These are phyloP conservation scores for Chrysophaeum taylorii DNA, from an alignment of 352 stramenopile genomes.

Conservation along the genomic window DNA sequence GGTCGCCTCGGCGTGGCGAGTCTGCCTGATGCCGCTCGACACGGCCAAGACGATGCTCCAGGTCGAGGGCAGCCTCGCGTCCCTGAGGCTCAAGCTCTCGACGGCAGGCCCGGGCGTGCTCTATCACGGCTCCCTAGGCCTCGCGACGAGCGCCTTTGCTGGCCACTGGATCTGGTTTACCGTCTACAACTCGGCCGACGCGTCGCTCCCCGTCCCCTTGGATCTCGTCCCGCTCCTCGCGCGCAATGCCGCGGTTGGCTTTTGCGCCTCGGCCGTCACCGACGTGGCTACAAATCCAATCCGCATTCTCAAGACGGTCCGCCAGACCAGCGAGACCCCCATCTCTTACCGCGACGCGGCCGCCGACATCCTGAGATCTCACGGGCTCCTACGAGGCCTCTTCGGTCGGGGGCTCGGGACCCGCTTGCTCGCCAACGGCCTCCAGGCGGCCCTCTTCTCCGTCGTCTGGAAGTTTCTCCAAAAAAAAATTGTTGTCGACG, in stretches of 20 bases:
- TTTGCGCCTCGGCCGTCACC: slow-evolving; percentile 56
- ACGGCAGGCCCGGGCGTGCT: too few species aligned
- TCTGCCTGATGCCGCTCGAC: slow-evolving; percentile 55
- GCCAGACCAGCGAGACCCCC: slow-evolving; percentile 43
- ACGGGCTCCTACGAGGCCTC: slow-evolving; percentile 30
- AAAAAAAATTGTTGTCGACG: too few species aligned
- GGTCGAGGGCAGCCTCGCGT: slow-evolving; percentile 21
- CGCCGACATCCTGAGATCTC: not conserved
- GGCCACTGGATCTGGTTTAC: slow-evolving; percentile 71
- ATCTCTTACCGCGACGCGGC: not conserved
- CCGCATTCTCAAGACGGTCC: slow-evolving; percentile 72
- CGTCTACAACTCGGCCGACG: slow-evolving; percentile 67
- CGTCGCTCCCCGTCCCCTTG: slow-evolving; percentile 49
- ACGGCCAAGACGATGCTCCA: slow-evolving; percentile 72
- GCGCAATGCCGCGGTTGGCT: slow-evolving; percentile 67
- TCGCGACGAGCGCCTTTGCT: too few species aligned
- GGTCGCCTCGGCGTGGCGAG: slow-evolving; percentile 60
- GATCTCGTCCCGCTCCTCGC: slow-evolving; percentile 52
- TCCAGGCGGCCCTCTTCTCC: slow-evolving; percentile 54
- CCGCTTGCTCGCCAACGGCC: slow-evolving; percentile 46
- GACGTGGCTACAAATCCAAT: slow-evolving; percentile 74
- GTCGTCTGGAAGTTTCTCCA: slow-evolving; percentile 38
- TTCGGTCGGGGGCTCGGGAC: slow-evolving; percentile 47
- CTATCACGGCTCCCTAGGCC: too few species aligned
- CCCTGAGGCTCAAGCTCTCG: too few species aligned